These are phyloP conservation scores for Tolypocladium sp. DNA, from an alignment of 2,329 filamentous ascomycete species.

Conservation along the genomic window DNA sequence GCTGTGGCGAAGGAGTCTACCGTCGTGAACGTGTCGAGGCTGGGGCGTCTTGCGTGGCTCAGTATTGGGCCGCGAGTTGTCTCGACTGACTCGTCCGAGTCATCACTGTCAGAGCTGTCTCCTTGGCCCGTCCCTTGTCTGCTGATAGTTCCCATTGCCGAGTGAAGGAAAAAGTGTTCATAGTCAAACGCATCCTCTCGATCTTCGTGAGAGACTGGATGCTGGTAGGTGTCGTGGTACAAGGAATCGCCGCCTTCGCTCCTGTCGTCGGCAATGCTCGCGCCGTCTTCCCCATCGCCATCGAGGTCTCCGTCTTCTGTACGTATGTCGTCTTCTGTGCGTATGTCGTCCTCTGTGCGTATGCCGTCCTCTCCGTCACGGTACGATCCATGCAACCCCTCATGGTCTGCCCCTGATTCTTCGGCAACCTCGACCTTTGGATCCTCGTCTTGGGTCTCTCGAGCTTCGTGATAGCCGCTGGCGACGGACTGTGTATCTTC, in stretches of 20 bases:
- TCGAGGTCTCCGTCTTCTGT: conserved; percentile 2
- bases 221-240: conserved; percentile 51
- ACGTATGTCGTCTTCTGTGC: not conserved
- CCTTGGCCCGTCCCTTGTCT: conserved; percentile 17
- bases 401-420: not conserved
- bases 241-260: conserved; percentile 58
- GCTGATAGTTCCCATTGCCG: conserved; percentile 73
- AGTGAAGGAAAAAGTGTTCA: conserved; percentile 90
- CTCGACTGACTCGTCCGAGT: conserved; percentile 52
- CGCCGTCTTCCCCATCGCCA: conserved; percentile 13
- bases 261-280: conserved; percentile 18
- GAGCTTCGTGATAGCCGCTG: not conserved
- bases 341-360: not conserved
- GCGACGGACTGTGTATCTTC: not conserved
- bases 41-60: conserved; percentile 29
- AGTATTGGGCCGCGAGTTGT: conserved; percentile 42
- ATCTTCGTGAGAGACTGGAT: conserved; percentile 74
- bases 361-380: not conserved
- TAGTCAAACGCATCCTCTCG: conserved; percentile 95
- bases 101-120: conserved; percentile 42
- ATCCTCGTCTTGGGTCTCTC: not conserved
- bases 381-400: not conserved
- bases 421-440: not conserved
- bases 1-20: conserved; percentile 48
- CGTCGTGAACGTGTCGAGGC: conserved; percentile 33